Evolutionary conservation across 148 eudicot genomes (phyloP), one percentile per base, ranked within the genome.

Genomic region (Camellia lanceoleosa): DNA sequence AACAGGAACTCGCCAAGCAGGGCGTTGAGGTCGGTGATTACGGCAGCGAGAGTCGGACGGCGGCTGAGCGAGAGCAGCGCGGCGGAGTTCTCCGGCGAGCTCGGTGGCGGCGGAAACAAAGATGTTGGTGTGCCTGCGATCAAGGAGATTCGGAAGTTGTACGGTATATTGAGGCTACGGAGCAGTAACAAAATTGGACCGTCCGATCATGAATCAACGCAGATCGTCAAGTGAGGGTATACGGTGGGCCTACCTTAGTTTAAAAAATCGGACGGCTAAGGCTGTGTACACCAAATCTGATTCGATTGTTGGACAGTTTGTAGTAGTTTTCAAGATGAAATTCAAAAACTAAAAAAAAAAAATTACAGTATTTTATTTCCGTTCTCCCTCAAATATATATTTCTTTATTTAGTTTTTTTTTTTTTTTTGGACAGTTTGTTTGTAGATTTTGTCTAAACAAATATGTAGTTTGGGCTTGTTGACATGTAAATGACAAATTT

Each of bases 1-100:
- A 89, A 95, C 83, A 91, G 97, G 79, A 85, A 81, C 78, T 95
- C 98, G 13, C 98, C 99, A 18, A 92, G 88, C 79, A 86, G 97
- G 44, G 99, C 99, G 0, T 44, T 95, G 81, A 93, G 86, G 76
- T 87, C 99, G 64, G 97, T 95, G 30, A 93, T 93, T 7, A 73
- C 86, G 23, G 97, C 97, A 23, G 85, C 85, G 16, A 86, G 75
- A 43, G 76, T 42, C 2, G 87, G 87, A 7, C 67, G 41, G 58
- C 69, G 78, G 83, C 46, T 66, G 68, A 79, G 71, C 38, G 70
- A 73, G 23, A 80, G 54, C 73, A 30, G 46, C 68, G 4, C 89
- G 67, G 54, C 78, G n/a, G 83, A 84, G 7, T 84, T 71, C 42
- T 23, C 82, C 58, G 87, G 72, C 41, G 89, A 85, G 13, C 69